A percentile compares a stretch with the other conserved stretches of the same genome.
phyloP scores from a whole-genome alignment of 225 moss, liverwort and hornwort species.

The Polytrichum formosum region DNA sequence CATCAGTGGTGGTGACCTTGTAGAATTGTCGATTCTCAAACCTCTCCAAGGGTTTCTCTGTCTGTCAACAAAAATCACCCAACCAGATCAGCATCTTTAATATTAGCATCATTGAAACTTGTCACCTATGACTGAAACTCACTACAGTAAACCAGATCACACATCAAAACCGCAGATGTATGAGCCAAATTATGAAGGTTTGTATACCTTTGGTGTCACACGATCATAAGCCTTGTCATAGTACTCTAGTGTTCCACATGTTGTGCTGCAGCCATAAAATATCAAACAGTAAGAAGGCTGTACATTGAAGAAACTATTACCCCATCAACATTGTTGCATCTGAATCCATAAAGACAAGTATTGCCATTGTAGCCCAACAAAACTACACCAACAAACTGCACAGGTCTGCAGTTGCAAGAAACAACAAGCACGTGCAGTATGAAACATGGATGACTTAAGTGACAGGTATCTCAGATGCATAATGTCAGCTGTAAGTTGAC shows the following conservation, averaged over 20 bases:
- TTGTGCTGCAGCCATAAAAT: slow-evolving; percentile 53
- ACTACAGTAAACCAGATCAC: no score
- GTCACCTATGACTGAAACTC: no score
- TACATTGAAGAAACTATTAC: no score
- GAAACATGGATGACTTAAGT: no score
- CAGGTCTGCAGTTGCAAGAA: slow-evolving; percentile 2
- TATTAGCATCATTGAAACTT: no score
- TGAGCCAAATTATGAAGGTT: no score
- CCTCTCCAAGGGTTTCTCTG: slow-evolving; percentile 79
- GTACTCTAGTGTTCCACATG: slow-evolving; percentile 89
- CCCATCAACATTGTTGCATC: no score
- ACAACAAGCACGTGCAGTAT: no score
- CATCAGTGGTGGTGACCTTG: slow-evolving; percentile 97
- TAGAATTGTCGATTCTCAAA: slow-evolving; percentile 90
- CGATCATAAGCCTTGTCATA: slow-evolving; percentile 92
- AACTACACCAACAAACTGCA: background rate
- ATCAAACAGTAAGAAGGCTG: background rate
- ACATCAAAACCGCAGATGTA: no score
- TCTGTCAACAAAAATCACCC: slow-evolving; percentile 24
- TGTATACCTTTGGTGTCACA: slow-evolving; percentile 88
- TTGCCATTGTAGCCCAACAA: background rate
- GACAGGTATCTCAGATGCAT: no score
- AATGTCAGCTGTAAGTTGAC: background rate
- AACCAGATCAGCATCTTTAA: no score
- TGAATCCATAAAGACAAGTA: no score